Evolutionary conservation across 257 asterid genomes (phyloP).

Genomic region (Rhazya stricta): DNA sequence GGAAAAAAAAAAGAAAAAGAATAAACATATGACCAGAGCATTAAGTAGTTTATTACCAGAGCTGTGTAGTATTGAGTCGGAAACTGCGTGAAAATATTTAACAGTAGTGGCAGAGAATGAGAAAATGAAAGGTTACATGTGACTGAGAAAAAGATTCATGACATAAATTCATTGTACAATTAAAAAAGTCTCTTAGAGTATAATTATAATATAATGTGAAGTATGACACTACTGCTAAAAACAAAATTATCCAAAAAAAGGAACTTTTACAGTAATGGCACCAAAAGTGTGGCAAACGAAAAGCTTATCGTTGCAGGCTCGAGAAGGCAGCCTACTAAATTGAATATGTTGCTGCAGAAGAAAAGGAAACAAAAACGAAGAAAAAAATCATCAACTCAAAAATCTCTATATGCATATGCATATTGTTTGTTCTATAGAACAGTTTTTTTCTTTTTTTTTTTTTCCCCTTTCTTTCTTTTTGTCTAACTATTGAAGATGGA

Average conservation of each 20-base stretch:
- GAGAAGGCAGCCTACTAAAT: conserved; percentile 78
- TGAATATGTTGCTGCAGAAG: conserved; percentile 80
- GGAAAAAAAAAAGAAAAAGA: neutral
- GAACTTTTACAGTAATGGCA: no score
- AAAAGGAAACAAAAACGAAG: no score
- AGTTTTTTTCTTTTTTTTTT: no score
- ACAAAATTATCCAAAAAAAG: neutral
- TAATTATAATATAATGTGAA: no score
- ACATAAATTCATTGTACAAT: neutral
- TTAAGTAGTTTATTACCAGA: conserved; percentile 39
- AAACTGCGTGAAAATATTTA: conserved; percentile 55
- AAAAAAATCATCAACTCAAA: neutral
- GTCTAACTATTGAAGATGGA: neutral
- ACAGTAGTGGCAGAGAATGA: neutral
- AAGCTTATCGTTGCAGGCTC: conserved; percentile 83
- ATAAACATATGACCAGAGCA: neutral
- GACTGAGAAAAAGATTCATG: no score
- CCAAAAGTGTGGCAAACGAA: conserved; percentile 3
- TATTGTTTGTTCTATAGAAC: no score
- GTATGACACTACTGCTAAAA: no score
- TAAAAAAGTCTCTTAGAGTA: no score
- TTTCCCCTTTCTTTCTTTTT: no score
- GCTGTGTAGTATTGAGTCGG: conserved; percentile 93
- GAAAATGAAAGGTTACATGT: neutral
- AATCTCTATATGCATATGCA: neutral